Evolutionary conservation across 371 early-diverging fungal genomes (phyloP).

Genomic region (Mortierella sp.): DNA sequence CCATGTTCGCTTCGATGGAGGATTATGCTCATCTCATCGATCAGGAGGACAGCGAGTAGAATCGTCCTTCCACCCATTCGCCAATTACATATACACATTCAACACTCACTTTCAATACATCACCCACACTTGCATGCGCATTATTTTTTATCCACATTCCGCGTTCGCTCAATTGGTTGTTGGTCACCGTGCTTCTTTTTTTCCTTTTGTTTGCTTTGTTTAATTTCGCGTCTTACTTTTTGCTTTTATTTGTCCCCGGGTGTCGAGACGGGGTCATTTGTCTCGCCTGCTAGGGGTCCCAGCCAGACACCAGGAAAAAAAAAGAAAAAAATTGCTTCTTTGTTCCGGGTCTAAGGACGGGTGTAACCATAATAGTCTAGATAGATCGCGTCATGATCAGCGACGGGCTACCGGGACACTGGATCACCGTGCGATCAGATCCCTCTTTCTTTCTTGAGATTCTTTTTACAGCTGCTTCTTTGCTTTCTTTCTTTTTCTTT

Average conservation of each 20-base stretch:
- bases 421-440: too few species aligned
- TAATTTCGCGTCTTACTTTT: background rate
- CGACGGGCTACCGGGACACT: background rate
- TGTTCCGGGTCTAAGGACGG: background rate
- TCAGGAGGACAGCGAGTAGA: slow-evolving; percentile 59
- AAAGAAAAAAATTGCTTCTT: background rate
- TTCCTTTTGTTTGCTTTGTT: background rate
- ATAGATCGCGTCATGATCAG: too few species aligned
- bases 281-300: background rate
- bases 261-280: background rate
- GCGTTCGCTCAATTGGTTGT: background rate
- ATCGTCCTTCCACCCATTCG: background rate
- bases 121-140: slow-evolving; percentile 12
- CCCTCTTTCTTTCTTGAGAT: too few species aligned
- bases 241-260: background rate
- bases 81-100: slow-evolving; percentile 4
- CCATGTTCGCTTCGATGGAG: slow-evolving; percentile 80
- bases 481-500: too few species aligned
- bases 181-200: background rate
- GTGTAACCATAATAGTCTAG: background rate
- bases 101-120: background rate
- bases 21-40: slow-evolving; percentile 79
- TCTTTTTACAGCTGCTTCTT: too few species aligned
- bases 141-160: background rate
- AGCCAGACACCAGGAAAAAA: background rate